Evolutionary conservation across 306 rosid species (phyloP), one percentile per base, ranked within the genome.

Genomic region (Sophora flavescens): DNA sequence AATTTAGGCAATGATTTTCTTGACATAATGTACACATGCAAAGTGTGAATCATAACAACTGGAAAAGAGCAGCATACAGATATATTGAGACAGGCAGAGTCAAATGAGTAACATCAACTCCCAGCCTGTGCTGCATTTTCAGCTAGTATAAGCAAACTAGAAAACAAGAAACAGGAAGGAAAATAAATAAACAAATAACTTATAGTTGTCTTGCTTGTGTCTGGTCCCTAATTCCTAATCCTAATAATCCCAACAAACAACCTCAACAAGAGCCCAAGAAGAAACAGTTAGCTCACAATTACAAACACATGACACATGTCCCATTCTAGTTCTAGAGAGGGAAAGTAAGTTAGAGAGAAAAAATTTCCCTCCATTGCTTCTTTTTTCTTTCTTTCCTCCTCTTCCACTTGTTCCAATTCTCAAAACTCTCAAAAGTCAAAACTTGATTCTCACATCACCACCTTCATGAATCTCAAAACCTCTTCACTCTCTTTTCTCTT

Each of bases 1-100:
- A 74, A 71, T 65, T 15, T 70, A 74, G 81, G 82, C 73, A 78
- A 61, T 57, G 58, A 78, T 74, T 64, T 74, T 69, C 0, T 63
- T 41, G 84, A 36, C 77, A 78, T 57, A 48, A 71, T 70, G 59
- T 10, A 48, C 54, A 64, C 53, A 78, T 47, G 79, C 5, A 77
- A 63, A 77, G 16, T 8, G 30, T 16, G 53, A 77, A 53, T 72
- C 53, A 77, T 50, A 72, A 18, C 51, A 72, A 60, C 44, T n/a
- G 30, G 47, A 81, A 57, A 68, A 41, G 66, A 2, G 74, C 3
- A 30, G n/a, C 52, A 73, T 30, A 16, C 51, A 36, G n/a, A 63
- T 38, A 33, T 15, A 0, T 3, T 0, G 44, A 39, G 9, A 77
- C 11, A 41, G 70, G 58, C 22, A 53, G 12, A 17, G 51, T 57